A percentile compares a stretch with the other conserved stretches of the same genome.
phyloP scores from a whole-genome alignment of 2,329 filamentous ascomycete species.

The Pseudogymnoascus sp. region DNA sequence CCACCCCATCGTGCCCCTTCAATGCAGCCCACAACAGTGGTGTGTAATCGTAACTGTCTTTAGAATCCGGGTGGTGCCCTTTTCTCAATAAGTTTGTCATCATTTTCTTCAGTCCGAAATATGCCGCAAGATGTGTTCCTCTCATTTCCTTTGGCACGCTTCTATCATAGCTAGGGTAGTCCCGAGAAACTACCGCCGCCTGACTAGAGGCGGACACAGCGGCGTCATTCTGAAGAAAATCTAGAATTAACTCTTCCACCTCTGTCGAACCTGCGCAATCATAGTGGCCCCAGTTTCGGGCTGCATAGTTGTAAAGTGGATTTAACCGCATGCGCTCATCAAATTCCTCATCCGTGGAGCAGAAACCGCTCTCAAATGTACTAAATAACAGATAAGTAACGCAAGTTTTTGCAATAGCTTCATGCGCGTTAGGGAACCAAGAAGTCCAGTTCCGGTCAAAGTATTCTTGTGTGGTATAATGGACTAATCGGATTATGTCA shows the following conservation, averaged over 20 bases:
- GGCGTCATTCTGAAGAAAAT: constrained; percentile 16
- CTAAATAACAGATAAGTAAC: constrained; percentile 31
- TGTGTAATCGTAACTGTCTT: constrained; percentile 18
- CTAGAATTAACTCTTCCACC: constrained; percentile 11
- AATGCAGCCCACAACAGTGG: constrained; percentile 14
- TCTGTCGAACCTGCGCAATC: constrained; percentile 12
- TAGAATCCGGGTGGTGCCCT: constrained; percentile 9
- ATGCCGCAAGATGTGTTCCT: constrained; percentile 22
- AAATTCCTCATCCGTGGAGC: constrained; percentile 10
- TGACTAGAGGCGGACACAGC: constrained; percentile 16
- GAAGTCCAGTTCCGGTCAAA: constrained; percentile 25
- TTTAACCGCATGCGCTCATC: constrained; percentile 15
- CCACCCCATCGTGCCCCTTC: constrained; percentile 8
- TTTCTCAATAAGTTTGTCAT: constrained; percentile 10
- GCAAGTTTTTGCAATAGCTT: constrained; percentile 26
- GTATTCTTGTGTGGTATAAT: constrained; percentile 40
- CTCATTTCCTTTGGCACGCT: constrained; percentile 14
- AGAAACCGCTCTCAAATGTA: constrained; percentile 19
- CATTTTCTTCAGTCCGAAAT: constrained; percentile 18
- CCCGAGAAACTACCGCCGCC: constrained; percentile 10
- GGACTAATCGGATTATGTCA: constrained; percentile 33
- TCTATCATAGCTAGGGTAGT: constrained; percentile 7
- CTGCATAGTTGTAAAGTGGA: constrained; percentile 21
- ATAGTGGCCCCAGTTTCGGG: constrained; percentile 22
- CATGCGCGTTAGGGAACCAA: constrained; percentile 28